Base-by-base conservation (phyloP, 2,329 filamentous ascomycete species). In the Fusarium mangiferae region DNA sequence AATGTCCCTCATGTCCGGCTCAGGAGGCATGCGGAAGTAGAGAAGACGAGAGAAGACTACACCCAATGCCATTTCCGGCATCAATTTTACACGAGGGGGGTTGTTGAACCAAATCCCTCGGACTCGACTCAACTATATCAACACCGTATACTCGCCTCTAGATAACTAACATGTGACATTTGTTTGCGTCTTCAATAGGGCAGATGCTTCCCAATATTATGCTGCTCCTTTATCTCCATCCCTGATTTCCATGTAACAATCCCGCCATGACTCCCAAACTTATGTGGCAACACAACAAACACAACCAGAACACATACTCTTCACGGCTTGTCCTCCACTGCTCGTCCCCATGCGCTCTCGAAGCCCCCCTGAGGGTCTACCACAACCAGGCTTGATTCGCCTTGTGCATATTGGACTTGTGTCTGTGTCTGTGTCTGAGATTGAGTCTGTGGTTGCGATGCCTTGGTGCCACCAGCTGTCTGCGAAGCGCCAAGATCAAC, bases 271-370 rank as follows among this genome's bases (percentile, higher is more conserved):
- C 72, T 62, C 68, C 63, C 30, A 52, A 66, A 67, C 35, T 60
- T 70, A 49, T 70, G 46, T 59, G 70, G 62, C 56, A 75, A 49
- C 57, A 70, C 48, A 45, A 48, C 45, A 51, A 64, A 61, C 30
- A 49, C 30, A 48, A 14, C 30, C n/a, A 28, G 33, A 51, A 59
- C n/a, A 28, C 26, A 61, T 51, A 38, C 36, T 54, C 42, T 51
- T 74, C 66, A 80, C 66, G 73, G 72, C 48, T 77, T 77, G n/a
- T 70, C 74, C 54, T 81, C 80, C 14, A 77, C 68, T 22, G 92
- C 92, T 81, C 91, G 90, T 57, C 88, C 90, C 92, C 92, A 94
- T 3, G 90, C 92, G 74, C 85, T 90, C 81, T 94, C 92, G 76
- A 94, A 90, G 8, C 84, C 86, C 55, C 81, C 83, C 65, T 84